phyloP scores from a whole-genome alignment of 768 basidiomycete species.

The Kwoniella europaea region DNA sequence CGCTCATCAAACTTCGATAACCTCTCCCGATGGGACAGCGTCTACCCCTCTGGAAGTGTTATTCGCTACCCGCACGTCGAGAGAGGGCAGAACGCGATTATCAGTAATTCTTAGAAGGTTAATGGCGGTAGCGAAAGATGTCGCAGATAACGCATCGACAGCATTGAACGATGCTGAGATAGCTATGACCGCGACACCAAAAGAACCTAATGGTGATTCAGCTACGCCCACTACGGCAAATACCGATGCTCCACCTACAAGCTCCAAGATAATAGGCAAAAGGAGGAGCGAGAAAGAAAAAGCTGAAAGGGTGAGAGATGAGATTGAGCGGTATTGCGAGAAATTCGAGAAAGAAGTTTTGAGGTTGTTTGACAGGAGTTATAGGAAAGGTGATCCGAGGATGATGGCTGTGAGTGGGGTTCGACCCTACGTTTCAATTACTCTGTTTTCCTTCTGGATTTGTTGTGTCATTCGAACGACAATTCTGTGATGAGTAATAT shows the following conservation, averaged over 20 bases:
- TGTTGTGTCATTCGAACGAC: too few relatives aligned
- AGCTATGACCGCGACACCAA: constrained; percentile 23
- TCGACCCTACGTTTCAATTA: neutral
- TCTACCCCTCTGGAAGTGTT: constrained; percentile 72
- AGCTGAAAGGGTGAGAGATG: constrained; percentile 76
- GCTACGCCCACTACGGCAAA: neutral
- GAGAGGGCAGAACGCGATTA: constrained; percentile 83
- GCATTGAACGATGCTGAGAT: constrained; percentile 44
- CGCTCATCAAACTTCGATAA: constrained; percentile 58
- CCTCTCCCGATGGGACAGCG: constrained; percentile 64
- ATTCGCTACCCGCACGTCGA: constrained; percentile 64
- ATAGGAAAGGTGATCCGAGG: constrained; percentile 95
- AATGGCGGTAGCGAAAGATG: constrained; percentile 87
- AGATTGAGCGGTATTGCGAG: constrained; percentile 95
- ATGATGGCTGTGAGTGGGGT: constrained; percentile 85
- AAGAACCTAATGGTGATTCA: constrained; percentile 19
- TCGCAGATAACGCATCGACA: constrained; percentile 64
- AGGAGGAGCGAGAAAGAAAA: constrained; percentile 73
- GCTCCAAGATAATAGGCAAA: constrained; percentile 70
- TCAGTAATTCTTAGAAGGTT: constrained; percentile 84
- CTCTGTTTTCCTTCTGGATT: neutral
- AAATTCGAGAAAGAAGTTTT: constrained; percentile 99
- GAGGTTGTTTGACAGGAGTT: constrained; percentile 90
- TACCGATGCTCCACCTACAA: constrained; percentile 8
- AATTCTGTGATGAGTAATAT: too few relatives aligned